A percentile compares a stretch with the other conserved stretches of the same genome.
Evolutionary conservation across 2,329 filamentous ascomycete species (phyloP).

Genomic region (Purpureocillium lavendulum): DNA sequence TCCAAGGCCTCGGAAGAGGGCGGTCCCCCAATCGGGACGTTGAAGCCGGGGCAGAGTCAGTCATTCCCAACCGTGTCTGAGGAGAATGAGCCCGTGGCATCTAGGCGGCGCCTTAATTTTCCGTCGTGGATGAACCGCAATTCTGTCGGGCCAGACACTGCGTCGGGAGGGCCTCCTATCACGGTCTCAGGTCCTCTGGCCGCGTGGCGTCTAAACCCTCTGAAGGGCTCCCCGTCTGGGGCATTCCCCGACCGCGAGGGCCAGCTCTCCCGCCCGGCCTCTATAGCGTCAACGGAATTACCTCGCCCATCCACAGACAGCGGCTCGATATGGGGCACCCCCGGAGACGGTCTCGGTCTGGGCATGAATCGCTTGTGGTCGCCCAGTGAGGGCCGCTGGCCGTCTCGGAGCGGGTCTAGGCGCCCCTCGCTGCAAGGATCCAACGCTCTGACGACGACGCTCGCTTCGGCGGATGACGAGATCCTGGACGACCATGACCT

Average conservation of each 20-base stretch:
- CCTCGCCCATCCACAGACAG: conserved; percentile 74
- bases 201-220: conserved; percentile 34
- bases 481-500: conserved; percentile 52
- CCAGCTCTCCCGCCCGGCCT: conserved; percentile 56
- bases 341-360: conserved; percentile 31
- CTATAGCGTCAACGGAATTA: conserved; percentile 61
- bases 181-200: conserved; percentile 28
- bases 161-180: conserved; percentile 15
- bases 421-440: conserved; percentile 76
- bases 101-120: conserved; percentile 49
- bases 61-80: conserved; percentile 61
- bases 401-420: conserved; percentile 62
- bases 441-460: conserved; percentile 49
- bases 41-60: conserved; percentile 67
- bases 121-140: conserved; percentile 51
- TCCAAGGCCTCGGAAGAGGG: conserved; percentile 43
- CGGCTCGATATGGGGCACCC: conserved; percentile 62
- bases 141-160: conserved; percentile 35
- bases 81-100: conserved; percentile 42
- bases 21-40: conserved; percentile 57
- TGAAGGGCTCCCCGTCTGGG: conserved; percentile 39
- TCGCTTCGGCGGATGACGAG: conserved; percentile 57
- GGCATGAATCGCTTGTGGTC: conserved; percentile 61
- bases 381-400: conserved; percentile 40
- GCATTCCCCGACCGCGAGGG: conserved; percentile 46